Percentiles rank a stretch among this genome's conserved stretches.
phyloP scores from a whole-genome alignment of 306 rosid species.

The Styphnolobium japonicum region DNA sequence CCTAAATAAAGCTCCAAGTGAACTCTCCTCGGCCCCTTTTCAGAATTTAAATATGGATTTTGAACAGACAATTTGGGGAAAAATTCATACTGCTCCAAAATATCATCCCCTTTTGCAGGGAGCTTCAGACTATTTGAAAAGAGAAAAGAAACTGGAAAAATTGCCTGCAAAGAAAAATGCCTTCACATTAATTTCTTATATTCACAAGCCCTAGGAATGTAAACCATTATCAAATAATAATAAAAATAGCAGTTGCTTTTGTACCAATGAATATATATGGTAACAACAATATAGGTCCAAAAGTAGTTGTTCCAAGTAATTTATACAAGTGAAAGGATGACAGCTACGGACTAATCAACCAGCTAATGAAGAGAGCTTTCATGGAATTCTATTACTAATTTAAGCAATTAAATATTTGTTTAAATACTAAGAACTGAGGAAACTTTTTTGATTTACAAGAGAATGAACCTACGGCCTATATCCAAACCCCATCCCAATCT shows the following conservation, averaged over 20 bases:
- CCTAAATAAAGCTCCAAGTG: conserved; percentile 83
- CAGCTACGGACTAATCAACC: conserved; percentile 10
- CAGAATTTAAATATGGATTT: conserved; percentile 40
- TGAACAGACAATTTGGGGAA: conserved; percentile 58
- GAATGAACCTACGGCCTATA: neutral
- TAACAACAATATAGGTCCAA: neutral
- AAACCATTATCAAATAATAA: neutral
- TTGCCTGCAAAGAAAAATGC: conserved; percentile 54
- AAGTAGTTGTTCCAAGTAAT: neutral
- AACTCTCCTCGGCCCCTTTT: conserved; percentile 57
- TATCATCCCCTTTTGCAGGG: conserved; percentile 51
- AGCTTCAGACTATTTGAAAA: conserved; percentile 82
- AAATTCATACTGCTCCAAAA: conserved; percentile 51
- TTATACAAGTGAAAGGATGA: neutral
- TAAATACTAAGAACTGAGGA: neutral
- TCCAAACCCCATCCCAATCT: neutral
- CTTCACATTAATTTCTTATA: conserved; percentile 19
- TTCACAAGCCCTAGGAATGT: neutral
- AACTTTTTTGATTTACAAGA: neutral
- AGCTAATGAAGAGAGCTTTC: neutral
- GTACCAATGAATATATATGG: neutral
- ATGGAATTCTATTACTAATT: neutral
- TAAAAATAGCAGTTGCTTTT: neutral
- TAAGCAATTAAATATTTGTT: conserved; percentile 6
- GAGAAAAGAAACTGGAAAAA: conserved; percentile 80